Conservation (phyloP, 2,329 filamentous ascomycete species). For the Colletotrichum tofieldiae region DNA sequence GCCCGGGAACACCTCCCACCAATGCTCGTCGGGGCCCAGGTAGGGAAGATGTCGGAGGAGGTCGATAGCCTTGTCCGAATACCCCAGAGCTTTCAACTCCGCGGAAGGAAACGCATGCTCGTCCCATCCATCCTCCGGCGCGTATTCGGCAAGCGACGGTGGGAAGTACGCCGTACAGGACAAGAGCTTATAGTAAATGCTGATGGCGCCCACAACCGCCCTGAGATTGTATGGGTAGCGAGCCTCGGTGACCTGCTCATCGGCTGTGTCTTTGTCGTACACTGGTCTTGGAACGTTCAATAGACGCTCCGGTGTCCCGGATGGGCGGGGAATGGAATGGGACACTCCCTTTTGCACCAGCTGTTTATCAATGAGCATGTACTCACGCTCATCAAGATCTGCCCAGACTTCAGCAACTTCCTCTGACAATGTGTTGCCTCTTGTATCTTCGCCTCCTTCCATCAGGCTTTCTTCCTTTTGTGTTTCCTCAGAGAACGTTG, state of each 20-base stretch:
- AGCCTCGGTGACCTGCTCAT: neutral
- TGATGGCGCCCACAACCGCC: conserved; percentile 4
- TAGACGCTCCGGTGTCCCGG: neutral
- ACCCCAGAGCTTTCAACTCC: neutral
- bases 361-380: neutral
- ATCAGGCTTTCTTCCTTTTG: too few relatives aligned
- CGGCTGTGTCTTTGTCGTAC: neutral
- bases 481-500: too few relatives aligned
- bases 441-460: too few relatives aligned
- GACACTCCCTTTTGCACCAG: neutral
- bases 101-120: conserved; percentile 9
- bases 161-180: conserved; percentile 5
- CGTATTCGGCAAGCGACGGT: neutral
- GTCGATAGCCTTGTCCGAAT: conserved; percentile 22
- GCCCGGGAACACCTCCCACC: conserved; percentile 20
- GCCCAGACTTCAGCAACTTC: too few relatives aligned
- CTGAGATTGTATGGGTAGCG: neutral
- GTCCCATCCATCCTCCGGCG: conserved; percentile 12
- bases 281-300: neutral
- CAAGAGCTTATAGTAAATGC: conserved; percentile 3
- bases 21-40: conserved; percentile 20
- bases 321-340: neutral
- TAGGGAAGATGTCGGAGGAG: conserved; percentile 30
- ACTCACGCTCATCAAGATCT: too few relatives aligned
- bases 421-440: too few relatives aligned